phyloP scores from a whole-genome alignment of 78 protist species.

The Dictyostelium purpureum region DNA sequence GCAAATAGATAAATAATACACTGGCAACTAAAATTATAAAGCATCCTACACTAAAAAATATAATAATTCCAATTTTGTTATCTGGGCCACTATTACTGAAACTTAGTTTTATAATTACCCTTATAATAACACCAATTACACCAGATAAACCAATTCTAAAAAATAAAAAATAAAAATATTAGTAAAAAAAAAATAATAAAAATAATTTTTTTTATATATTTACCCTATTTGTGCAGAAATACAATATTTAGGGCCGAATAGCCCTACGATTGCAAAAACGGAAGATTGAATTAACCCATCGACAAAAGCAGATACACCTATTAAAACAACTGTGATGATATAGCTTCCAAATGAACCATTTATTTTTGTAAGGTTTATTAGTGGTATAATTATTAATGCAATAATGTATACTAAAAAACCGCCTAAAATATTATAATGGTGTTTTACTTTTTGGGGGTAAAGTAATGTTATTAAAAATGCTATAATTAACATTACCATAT shows the following conservation, averaged over 20 bases:
- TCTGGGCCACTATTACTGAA: neutral
- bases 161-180: too few species aligned
- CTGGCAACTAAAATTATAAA: neutral
- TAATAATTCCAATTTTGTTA: neutral
- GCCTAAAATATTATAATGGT: neutral
- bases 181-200: too few species aligned
- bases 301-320: conserved; percentile 4
- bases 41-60: neutral
- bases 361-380: conserved; percentile 16
- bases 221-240: conserved; percentile 45
- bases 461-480: conserved; percentile 23
- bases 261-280: conserved; percentile 32
- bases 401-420: conserved; percentile 24
- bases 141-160: neutral
- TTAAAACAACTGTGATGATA: conserved; percentile 3
- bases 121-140: neutral
- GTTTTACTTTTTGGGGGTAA: conserved; percentile 5
- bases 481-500: conserved; percentile 23
- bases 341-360: conserved; percentile 9
- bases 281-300: conserved; percentile 70
- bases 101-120: neutral
- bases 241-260: conserved; percentile 53
- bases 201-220: neutral
- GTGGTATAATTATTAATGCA: conserved; percentile 20
- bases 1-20: conserved; percentile 8